Evolutionary conservation across 179 eudicot genomes (phyloP).

Genomic region (Patellifolia procumbens): DNA sequence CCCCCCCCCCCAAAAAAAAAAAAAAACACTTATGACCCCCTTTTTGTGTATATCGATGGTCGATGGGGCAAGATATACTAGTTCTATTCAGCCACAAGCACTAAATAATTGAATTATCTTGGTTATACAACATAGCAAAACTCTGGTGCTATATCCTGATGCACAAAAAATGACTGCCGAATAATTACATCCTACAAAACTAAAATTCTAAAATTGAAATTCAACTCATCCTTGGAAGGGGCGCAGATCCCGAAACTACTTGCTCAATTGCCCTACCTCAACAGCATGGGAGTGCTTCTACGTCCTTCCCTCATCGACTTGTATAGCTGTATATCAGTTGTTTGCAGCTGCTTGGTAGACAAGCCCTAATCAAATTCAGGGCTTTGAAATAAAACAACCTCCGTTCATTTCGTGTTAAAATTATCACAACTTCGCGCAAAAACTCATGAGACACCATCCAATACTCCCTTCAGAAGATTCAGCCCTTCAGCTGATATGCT

Average conservation of each 20-base stretch:
- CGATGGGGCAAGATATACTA: neutral
- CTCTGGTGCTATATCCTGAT: conserved; percentile 33
- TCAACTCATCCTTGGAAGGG: conserved; percentile 14
- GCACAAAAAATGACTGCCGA: conserved; percentile 28
- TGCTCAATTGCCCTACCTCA: conserved; percentile 1
- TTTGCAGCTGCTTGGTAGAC: conserved; percentile 8
- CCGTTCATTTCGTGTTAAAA: neutral
- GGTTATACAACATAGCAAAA: conserved; percentile 28
- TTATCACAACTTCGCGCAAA: neutral
- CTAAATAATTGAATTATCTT: conserved; percentile 25
- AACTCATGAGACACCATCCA: conserved; percentile 38
- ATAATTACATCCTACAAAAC: conserved; percentile 34
- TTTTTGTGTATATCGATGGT: neutral
- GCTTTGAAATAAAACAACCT: neutral
- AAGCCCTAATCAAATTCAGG: conserved; percentile 5
- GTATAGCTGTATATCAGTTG: neutral
- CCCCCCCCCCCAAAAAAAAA: neutral
- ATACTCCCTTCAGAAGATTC: conserved; percentile 41
- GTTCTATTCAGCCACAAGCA: conserved; percentile 23
- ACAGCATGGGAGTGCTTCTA: conserved; percentile 1
- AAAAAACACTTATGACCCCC: too few species aligned
- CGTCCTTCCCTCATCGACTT: conserved; percentile 9
- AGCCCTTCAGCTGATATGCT: conserved; percentile 49
- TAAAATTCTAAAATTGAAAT: conserved; percentile 9
- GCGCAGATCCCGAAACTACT: neutral